Evolutionary conservation across 1,284 basidiomycete species (phyloP), one percentile per base, ranked within the genome.

Genomic region (Mycena citricolor): DNA sequence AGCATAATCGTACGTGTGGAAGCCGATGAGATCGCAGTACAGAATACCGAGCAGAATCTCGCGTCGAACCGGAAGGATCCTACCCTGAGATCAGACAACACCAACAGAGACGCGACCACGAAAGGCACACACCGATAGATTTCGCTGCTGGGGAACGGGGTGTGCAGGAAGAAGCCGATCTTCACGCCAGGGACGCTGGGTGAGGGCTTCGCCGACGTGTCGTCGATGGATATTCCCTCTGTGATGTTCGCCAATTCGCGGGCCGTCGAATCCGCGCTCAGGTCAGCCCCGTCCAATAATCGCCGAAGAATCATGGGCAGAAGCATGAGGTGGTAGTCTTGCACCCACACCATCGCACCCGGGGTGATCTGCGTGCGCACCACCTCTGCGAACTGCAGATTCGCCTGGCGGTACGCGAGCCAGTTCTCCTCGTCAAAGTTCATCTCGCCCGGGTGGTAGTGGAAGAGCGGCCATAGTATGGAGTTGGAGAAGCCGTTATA

Each of bases 401-500:
- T 99, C 34, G 97, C 97, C 65, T 97, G 93, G 25, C 95, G 84
- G 68, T 99, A 99, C 1, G 94, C 95, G 37, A 88, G 80, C 95
- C 95, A 99, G 67, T 98, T 91, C 60, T 89, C 90, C 69, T 97
- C 93, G 69, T 98, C 95, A 63, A 99, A 99, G 70, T 94, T 97
- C 94, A 99, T 99, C 69, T 97, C 94, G 54, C 94, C 93, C 12
- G 93, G 92, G 65, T 97, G 94, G 68, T 98, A 99, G 67, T 99
- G 95, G 77, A 99, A 98, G 35, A 99, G 76, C 1, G 95, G 95
- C 95, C 95, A 99, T 29, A 99, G 82, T 68, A 99, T 99, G 38
- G 93, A 97, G 74, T 99, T 99, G 55, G 93, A 94, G 76, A 99
- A 99, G 52, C 90, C 91, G 60, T 98, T 99, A 76, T 99, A 99